phyloP scores from a whole-genome alignment of 208 protist species.

The Porcisia hertigi region DNA sequence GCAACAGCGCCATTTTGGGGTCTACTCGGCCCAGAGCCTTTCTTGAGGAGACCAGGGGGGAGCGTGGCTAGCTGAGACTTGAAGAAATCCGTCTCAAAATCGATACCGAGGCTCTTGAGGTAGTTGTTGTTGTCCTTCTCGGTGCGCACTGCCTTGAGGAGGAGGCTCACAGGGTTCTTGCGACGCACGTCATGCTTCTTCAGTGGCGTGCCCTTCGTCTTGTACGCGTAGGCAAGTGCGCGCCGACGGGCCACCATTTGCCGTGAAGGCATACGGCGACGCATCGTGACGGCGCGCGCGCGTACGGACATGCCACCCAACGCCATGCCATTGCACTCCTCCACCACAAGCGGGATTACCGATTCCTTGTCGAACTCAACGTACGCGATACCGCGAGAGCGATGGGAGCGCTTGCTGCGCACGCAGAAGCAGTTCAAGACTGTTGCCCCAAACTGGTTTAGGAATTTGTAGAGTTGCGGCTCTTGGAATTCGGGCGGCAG shows the following conservation, averaged over 20 bases:
- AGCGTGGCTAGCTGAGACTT: slow-evolving; percentile 52
- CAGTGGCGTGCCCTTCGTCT: slow-evolving; percentile 61
- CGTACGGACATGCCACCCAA: slow-evolving; percentile 74
- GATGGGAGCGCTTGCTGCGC: slow-evolving; percentile 82
- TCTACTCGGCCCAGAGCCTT: background rate
- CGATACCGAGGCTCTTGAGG: slow-evolving; percentile 70
- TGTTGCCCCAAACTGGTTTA: slow-evolving; percentile 80
- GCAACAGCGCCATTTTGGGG: background rate
- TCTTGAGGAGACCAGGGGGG: slow-evolving; percentile 34
- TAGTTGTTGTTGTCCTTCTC: slow-evolving; percentile 79
- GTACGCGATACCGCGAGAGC: slow-evolving; percentile 87
- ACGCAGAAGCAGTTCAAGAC: slow-evolving; percentile 91
- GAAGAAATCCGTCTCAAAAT: slow-evolving; percentile 65
- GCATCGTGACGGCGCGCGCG: slow-evolving; percentile 60
- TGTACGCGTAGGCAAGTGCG: slow-evolving; percentile 68
- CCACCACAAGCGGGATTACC: slow-evolving; percentile 69
- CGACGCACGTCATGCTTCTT: slow-evolving; percentile 56
- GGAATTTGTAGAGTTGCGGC: slow-evolving; percentile 88
- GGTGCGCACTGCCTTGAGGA: slow-evolving; percentile 70
- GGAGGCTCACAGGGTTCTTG: slow-evolving; percentile 58
- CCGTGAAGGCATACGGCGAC: slow-evolving; percentile 74
- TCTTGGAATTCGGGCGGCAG: slow-evolving; percentile 85
- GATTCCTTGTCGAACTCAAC: slow-evolving; percentile 81
- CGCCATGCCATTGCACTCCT: slow-evolving; percentile 89
- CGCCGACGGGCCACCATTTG: slow-evolving; percentile 60